Evolutionary conservation across 2,329 filamentous ascomycete genomes (phyloP).

Genomic region (Elsinoe necatrix): DNA sequence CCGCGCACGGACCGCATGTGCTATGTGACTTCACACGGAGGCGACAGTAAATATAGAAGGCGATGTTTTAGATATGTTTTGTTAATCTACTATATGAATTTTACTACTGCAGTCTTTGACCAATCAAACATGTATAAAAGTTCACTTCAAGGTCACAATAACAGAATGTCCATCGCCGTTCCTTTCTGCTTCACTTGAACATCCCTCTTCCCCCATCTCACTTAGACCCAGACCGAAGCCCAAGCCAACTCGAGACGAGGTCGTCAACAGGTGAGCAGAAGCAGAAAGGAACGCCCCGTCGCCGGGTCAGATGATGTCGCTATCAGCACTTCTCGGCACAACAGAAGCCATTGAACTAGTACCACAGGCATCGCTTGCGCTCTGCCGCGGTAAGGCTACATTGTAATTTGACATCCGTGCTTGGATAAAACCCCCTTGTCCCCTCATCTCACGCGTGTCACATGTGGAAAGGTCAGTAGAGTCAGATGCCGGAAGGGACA

Average conservation of each 20-base stretch:
- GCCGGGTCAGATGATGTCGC: slow-evolving; percentile 27
- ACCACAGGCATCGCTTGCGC: too few relatives aligned
- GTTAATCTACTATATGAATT: too few relatives aligned
- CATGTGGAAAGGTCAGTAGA: slow-evolving; percentile 6
- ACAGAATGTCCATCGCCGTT: neutral
- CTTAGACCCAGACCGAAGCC: neutral
- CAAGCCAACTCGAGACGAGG: neutral
- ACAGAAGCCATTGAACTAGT: slow-evolving; percentile 65
- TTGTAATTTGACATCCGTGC: slow-evolving; percentile 99
- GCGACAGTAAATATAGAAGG: neutral
- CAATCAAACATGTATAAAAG: too few relatives aligned
- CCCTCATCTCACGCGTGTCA: neutral
- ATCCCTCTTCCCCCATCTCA: neutral
- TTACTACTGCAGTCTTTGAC: too few relatives aligned
- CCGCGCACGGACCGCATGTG: neutral
- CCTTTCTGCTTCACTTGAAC: neutral
- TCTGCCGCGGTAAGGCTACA: slow-evolving; percentile 48
- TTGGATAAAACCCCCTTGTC: slow-evolving; percentile 30
- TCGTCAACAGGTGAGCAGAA: slow-evolving; percentile 1
- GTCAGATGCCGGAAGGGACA: slow-evolving; percentile 1
- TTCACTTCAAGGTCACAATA: too few relatives aligned
- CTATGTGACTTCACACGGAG: neutral
- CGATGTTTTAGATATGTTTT: neutral
- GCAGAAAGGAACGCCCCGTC: slow-evolving; percentile 20
- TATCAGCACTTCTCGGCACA: slow-evolving; percentile 99